A percentile compares a stretch with the other conserved stretches of the same genome.
These are phyloP conservation scores for Debaryomyces udenii DNA, from an alignment of 1,139 yeast genomes.

Conservation along the genomic window DNA sequence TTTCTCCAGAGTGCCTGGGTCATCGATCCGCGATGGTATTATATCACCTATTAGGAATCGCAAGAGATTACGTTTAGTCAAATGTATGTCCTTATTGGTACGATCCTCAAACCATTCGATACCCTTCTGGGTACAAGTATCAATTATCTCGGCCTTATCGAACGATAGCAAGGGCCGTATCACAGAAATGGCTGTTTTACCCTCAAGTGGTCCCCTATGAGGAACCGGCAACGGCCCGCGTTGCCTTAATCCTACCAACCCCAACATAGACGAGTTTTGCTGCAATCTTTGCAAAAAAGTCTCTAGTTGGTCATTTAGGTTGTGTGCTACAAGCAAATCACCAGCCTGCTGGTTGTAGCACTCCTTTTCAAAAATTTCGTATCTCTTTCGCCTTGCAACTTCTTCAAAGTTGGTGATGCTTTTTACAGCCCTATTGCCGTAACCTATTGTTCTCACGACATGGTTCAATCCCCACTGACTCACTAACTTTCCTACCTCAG, in stretches of 20 bases:
- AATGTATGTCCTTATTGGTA: slow-evolving; percentile 56
- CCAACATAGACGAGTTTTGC: slow-evolving; percentile 59
- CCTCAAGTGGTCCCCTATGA: slow-evolving; percentile 20
- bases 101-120: slow-evolving; percentile 70
- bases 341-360: slow-evolving; percentile 33
- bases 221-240: slow-evolving; percentile 31
- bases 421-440: slow-evolving; percentile 19
- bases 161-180: slow-evolving; percentile 58
- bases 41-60: slow-evolving; percentile 36
- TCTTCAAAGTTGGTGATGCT: slow-evolving; percentile 52
- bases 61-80: slow-evolving; percentile 59
- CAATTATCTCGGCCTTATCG: slow-evolving; percentile 46
- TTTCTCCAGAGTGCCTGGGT: slow-evolving; percentile 13
- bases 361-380: slow-evolving; percentile 38
- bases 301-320: slow-evolving; percentile 71
- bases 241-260: slow-evolving; percentile 49
- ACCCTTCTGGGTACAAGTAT: slow-evolving; percentile 43
- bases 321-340: slow-evolving; percentile 64
- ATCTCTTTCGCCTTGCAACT: slow-evolving; percentile 58
- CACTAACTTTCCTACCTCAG: slow-evolving; percentile 36
- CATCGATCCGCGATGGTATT: slow-evolving; percentile 23
- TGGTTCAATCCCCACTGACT: slow-evolving; percentile 45
- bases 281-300: slow-evolving; percentile 62
- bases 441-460: slow-evolving; percentile 36
- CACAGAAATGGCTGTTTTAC: slow-evolving; percentile 21